Evolutionary conservation across 129 eudicot genomes (phyloP), one percentile per base, ranked within the genome.

Genomic region (Centrapalus pauciflorus): DNA sequence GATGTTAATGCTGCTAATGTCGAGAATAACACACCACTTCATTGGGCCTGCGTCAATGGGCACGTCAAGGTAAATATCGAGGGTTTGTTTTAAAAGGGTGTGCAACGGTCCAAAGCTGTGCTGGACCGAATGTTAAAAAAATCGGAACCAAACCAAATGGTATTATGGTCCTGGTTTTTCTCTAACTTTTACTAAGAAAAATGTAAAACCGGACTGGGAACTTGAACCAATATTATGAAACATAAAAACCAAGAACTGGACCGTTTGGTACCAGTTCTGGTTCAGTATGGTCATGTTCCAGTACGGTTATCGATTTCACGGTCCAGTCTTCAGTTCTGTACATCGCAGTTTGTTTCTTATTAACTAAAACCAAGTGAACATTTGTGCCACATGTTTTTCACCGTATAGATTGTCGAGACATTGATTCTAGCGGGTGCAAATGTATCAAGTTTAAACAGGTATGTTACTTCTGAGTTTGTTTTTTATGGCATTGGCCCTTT

Each of bases 41-140:
- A 92, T 62, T 92, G 95, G 96, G 98, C 96, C 54, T 85, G 96
- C 78, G 89, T 92, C 71, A 92, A 92, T 56, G 98, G 95, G 12
- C 95, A 77, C 70, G 60, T 83, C 12, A 91, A 92, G 96, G 97
- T 90, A 84, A 28, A 25, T 28, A 55, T 29, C 33, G 25, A 13
- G 52, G 4, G 24, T 62, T 25, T 61, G n/a, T 67, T 67, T n/a
- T 4, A 5, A 3, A 29, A 1, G 48, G 4, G 3, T 2, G n/a
- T n/a, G n/a, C n/a, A n/a, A n/a, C n/a, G n/a, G n/a, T n/a, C n/a
- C n/a, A n/a, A n/a, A n/a, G n/a, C n/a, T n/a, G n/a, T n/a, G n/a
- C n/a, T n/a, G n/a, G n/a, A n/a, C n/a, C n/a, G n/a, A n/a, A n/a
- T n/a, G n/a, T n/a, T n/a, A n/a, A n/a, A n/a, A n/a, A n/a, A n/a